Conservation (phyloP, 2,329 filamentous ascomycete species). For the Alternaria viburni region DNA sequence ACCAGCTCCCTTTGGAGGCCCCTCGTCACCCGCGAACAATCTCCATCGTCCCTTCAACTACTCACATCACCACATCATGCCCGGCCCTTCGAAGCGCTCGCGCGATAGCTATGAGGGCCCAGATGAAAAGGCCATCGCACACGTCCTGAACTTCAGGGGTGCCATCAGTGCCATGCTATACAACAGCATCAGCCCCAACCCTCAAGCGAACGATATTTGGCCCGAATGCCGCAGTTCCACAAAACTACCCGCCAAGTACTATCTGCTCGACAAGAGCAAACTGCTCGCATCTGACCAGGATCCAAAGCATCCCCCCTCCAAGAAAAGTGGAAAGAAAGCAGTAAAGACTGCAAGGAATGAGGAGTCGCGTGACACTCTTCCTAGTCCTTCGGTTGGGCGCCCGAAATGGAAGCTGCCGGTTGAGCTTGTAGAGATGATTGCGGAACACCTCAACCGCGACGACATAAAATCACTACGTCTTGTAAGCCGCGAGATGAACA, state of each 20-base stretch:
- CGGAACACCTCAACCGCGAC: slow-evolving; percentile 60
- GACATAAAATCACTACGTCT: slow-evolving; percentile 68
- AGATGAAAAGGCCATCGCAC: slow-evolving; percentile 18
- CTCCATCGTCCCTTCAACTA: background rate
- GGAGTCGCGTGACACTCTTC: background rate
- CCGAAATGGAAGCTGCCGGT: slow-evolving; percentile 58
- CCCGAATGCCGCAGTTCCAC: slow-evolving; percentile 37
- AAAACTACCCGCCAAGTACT: slow-evolving; percentile 37
- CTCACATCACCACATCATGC: background rate
- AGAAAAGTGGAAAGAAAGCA: background rate
- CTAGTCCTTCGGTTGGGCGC: slow-evolving; percentile 37
- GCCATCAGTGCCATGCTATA: slow-evolving; percentile 37
- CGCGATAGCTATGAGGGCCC: slow-evolving; percentile 23
- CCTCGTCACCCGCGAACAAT: background rate
- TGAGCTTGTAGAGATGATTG: slow-evolving; percentile 68
- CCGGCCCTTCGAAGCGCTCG: slow-evolving; percentile 20
- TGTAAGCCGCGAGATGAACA: slow-evolving; percentile 66
- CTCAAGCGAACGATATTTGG: slow-evolving; percentile 46
- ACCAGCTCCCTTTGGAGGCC: background rate
- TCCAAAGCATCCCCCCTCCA: background rate
- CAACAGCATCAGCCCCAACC: slow-evolving; percentile 17
- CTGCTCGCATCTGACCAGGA: background rate
- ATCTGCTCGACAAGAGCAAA: slow-evolving; percentile 17
- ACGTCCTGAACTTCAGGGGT: slow-evolving; percentile 20
- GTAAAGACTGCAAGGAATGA: background rate